Conservation (phyloP, 2,329 filamentous ascomycete species). For the Scedosporium boydii region DNA sequence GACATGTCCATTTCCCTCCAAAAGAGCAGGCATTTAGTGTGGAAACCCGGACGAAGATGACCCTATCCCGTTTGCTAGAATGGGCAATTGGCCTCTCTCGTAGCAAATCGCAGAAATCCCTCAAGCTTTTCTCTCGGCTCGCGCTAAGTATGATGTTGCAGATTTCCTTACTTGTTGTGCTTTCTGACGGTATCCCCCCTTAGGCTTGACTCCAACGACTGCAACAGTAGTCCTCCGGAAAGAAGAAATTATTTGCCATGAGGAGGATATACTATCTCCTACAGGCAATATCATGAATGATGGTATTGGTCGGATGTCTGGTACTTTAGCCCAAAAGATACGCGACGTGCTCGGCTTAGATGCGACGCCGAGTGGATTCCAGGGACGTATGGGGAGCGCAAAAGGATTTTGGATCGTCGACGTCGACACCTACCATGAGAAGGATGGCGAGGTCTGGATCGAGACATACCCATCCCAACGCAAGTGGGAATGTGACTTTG, state of each 20-base stretch:
- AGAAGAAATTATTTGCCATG: constrained; percentile 32
- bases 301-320: constrained; percentile 57
- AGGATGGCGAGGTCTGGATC: constrained; percentile 50
- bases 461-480: constrained; percentile 56
- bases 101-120: constrained; percentile 35
- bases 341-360: constrained; percentile 37
- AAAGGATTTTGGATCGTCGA: constrained; percentile 70
- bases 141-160: constrained; percentile 32
- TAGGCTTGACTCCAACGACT: constrained; percentile 41
- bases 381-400: constrained; percentile 61
- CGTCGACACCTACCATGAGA: constrained; percentile 19
- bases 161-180: constrained; percentile 11
- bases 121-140: constrained; percentile 52
- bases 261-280: constrained; percentile 29
- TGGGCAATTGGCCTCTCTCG: constrained; percentile 39
- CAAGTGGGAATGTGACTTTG: constrained; percentile 52
- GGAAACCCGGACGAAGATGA: constrained; percentile 22
- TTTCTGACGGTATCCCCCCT: constrained; percentile 14
- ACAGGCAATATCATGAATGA: constrained; percentile 49
- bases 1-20: constrained; percentile 10
- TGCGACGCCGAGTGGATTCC: constrained; percentile 53
- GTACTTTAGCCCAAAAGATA: constrained; percentile 44
- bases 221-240: constrained; percentile 35
- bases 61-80: constrained; percentile 32
- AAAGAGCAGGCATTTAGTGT: constrained; percentile 15